Base-by-base conservation (phyloP, 805 yeast species). In the Candida berthetii region DNA sequence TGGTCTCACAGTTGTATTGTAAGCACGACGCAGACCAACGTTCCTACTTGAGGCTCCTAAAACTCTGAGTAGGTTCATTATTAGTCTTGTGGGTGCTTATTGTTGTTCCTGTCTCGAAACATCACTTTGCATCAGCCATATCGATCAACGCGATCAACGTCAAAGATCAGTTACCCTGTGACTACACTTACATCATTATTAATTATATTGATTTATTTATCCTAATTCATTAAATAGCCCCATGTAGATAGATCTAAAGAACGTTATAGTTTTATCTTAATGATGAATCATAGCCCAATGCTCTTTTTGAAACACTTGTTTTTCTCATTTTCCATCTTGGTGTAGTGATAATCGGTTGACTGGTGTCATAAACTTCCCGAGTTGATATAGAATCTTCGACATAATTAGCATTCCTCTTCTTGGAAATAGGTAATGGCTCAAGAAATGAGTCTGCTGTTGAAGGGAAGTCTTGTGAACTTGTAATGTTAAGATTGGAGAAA, bases 1-100 rank as follows among this genome's bases (percentile, higher is more conserved):
- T 8, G 55, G 52, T 19, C 34, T 31, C 7, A 31, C 34, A 9
- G 34, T 16, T 13, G 19, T 31, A 16, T 15, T 17, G 34, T 31
- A 31, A 5, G 13, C 13, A 31, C 34, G 34, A 31, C 11, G 19
- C 24, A 22, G 24, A 22, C 24, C 24, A 22, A 22, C 24, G 8
- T 22, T 22, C 24, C 24, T 22, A 22, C 24, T 22, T 22, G 24
- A 22, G 24, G 24, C 24, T 7, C 24, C 24, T 6, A 22, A 8
- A 22, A 22, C 24, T 22, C 24, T 22, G 8, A 22, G 24, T 22
- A 22, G 24, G 24, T 22, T 22, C 24, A 22, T 22, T 22, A 22
- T 22, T 22, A 22, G 24, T 22, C 24, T 22, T 22, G 24, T 22
- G 24, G 8, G 24, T 22, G 24, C 24, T 22, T 22, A 22, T 22